These are phyloP conservation scores for Herpetospermum pedunculosum DNA, from an alignment of 306 rosid genomes.

Conservation along the genomic window DNA sequence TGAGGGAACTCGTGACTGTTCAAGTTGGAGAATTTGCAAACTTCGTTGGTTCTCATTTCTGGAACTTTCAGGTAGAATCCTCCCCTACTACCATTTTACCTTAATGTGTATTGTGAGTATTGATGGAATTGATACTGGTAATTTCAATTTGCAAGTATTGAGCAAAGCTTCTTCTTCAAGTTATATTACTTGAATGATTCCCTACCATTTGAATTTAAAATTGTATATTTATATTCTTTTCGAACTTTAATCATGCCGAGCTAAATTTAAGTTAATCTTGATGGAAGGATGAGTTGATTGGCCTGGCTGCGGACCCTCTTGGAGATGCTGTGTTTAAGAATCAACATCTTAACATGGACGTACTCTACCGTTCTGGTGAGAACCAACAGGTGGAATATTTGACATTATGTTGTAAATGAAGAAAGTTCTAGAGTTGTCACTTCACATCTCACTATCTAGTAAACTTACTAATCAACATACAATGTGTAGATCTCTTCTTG, in stretches of 20 bases:
- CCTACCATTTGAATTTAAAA: neutral
- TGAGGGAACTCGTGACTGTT: conserved; percentile 75
- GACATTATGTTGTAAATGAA: neutral
- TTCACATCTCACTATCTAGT: neutral
- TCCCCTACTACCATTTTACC: neutral
- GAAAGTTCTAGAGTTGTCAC: neutral
- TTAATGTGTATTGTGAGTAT: neutral
- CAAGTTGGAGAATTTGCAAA: conserved; percentile 83
- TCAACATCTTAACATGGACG: conserved; percentile 69
- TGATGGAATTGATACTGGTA: neutral
- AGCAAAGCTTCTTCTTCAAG: neutral
- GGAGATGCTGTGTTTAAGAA: conserved; percentile 56
- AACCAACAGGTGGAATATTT: conserved; percentile 50
- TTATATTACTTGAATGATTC: neutral
- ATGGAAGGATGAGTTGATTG: conserved; percentile 71
- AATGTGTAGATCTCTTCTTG: neutral
- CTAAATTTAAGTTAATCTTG: neutral
- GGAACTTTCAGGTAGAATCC: conserved; percentile 78
- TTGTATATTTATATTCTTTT: neutral
- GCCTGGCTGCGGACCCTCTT: conserved; percentile 47
- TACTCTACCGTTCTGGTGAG: conserved; percentile 80
- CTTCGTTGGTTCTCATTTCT: conserved; percentile 82
- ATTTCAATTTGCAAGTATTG: neutral
- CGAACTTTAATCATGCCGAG: neutral
- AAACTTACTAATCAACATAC: neutral